Evolutionary conservation across 2,329 filamentous ascomycete genomes (phyloP).

Genomic region (Exophiala viscosa): DNA sequence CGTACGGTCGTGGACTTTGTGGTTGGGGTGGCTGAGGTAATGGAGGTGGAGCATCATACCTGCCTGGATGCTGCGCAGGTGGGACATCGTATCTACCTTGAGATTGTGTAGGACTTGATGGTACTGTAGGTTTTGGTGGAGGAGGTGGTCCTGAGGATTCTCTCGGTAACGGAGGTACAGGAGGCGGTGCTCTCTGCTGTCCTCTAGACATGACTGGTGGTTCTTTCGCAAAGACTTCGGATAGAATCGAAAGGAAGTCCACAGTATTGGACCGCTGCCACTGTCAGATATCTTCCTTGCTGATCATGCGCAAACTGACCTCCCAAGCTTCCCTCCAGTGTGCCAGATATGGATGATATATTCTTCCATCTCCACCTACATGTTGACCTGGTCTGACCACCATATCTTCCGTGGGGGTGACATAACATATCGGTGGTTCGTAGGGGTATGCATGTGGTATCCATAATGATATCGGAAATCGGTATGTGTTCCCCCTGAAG

Average conservation of each 20-base stretch:
- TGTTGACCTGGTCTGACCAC: constrained; percentile 87
- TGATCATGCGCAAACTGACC: constrained; percentile 53
- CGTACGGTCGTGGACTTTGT: constrained; percentile 14
- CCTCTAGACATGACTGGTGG: constrained; percentile 78
- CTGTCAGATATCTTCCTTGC: constrained; percentile 36
- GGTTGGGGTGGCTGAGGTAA: constrained; percentile 16
- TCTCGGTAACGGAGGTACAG: constrained; percentile 31
- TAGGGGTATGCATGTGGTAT: constrained; percentile 84
- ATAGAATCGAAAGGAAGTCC: constrained; percentile 77
- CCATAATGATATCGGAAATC: constrained; percentile 91
- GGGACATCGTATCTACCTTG: constrained; percentile 5
- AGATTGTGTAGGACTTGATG: constrained; percentile 16
- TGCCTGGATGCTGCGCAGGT: constrained; percentile 9
- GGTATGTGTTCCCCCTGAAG: constrained; percentile 84
- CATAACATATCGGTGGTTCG: constrained; percentile 81
- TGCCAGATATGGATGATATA: constrained; percentile 93
- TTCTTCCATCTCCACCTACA: constrained; percentile 76
- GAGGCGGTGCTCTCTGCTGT: constrained; percentile 37
- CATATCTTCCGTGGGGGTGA: constrained; percentile 86
- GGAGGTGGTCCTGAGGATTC: constrained; percentile 32
- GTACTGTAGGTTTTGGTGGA: constrained; percentile 14
- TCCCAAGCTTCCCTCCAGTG: constrained; percentile 88
- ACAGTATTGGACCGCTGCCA: constrained; percentile 79
- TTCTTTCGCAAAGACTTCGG: constrained; percentile 89
- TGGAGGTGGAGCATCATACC: constrained; percentile 30